A percentile compares a stretch with the other conserved stretches of the same genome.
phyloP scores from a whole-genome alignment of 1,284 basidiomycete genomes.

The Sphagnurus paluster region DNA sequence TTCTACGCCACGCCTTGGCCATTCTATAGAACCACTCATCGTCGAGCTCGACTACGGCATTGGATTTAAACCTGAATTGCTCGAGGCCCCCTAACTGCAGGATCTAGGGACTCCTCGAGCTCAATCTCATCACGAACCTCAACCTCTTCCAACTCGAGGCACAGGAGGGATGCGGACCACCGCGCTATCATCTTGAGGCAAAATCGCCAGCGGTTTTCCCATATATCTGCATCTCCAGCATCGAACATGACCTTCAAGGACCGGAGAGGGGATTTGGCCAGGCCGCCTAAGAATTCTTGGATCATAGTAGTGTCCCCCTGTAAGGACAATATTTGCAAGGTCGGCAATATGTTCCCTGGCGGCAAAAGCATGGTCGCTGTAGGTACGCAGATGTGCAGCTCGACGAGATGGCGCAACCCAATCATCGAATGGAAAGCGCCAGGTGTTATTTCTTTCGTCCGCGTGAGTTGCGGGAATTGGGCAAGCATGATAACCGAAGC shows the following conservation, averaged over 20 bases:
- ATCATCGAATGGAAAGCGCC: neutral
- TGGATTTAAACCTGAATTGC: neutral
- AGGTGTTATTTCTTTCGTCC: neutral
- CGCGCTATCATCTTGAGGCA: neutral
- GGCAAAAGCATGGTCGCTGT: neutral
- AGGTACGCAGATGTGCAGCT: neutral
- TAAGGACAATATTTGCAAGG: neutral
- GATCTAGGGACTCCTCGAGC: neutral
- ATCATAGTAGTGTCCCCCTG: neutral
- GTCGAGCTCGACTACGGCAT: neutral
- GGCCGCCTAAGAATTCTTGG: neutral
- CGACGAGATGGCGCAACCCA: neutral
- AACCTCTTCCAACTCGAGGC: slow-evolving; percentile 2
- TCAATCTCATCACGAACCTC: neutral
- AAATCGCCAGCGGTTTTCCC: neutral
- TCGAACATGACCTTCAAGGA: neutral
- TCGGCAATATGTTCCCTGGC: neutral
- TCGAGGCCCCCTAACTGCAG: neutral
- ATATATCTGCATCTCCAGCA: neutral
- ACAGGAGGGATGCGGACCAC: slow-evolving; percentile 2
- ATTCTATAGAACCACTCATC: neutral
- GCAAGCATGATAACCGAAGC: neutral
- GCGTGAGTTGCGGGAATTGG: neutral
- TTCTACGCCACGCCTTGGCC: neutral
- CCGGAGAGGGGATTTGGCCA: neutral